Conservation (phyloP, 2,329 filamentous ascomycete genomes). For the Tolypocladium amazonense region DNA sequence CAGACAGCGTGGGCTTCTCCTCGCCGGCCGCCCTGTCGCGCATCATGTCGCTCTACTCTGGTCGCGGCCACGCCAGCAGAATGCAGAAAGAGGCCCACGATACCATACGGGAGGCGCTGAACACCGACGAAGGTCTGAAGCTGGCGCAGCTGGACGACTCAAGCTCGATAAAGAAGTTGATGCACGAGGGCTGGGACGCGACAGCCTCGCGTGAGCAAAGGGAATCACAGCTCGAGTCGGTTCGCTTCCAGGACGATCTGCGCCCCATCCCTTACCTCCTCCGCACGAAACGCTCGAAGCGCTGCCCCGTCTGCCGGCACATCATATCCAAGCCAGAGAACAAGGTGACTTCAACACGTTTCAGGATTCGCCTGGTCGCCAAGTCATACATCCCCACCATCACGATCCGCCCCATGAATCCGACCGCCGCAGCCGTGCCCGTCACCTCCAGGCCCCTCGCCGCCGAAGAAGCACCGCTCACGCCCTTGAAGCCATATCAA, state of each 20-base stretch:
- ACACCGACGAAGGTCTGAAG: conserved; percentile 60
- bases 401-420: conserved; percentile 53
- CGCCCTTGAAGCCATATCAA: conserved; percentile 56
- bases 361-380: conserved; percentile 86
- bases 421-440: conserved; percentile 22
- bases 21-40: conserved; percentile 76
- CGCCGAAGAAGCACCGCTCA: conserved; percentile 25
- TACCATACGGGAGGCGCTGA: conserved; percentile 71
- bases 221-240: conserved; percentile 38
- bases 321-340: conserved; percentile 91
- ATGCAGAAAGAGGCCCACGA: conserved; percentile 57
- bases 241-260: conserved; percentile 61
- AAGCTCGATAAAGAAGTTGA: conserved; percentile 48
- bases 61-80: conserved; percentile 49
- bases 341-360: conserved; percentile 80
- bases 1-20: conserved; percentile 40
- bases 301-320: conserved; percentile 84
- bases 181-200: conserved; percentile 49
- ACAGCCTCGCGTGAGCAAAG: conserved; percentile 42
- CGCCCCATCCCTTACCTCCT: conserved; percentile 75
- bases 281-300: conserved; percentile 86
- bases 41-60: conserved; percentile 85
- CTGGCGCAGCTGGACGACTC: conserved; percentile 52
- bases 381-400: conserved; percentile 80
- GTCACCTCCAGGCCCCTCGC: conserved; percentile 20